Percentiles rank a stretch among this genome's conserved stretches.
Evolutionary conservation across 108 stramenopile genomes (phyloP).

Genomic region (Stephanodiscus minutulus): DNA sequence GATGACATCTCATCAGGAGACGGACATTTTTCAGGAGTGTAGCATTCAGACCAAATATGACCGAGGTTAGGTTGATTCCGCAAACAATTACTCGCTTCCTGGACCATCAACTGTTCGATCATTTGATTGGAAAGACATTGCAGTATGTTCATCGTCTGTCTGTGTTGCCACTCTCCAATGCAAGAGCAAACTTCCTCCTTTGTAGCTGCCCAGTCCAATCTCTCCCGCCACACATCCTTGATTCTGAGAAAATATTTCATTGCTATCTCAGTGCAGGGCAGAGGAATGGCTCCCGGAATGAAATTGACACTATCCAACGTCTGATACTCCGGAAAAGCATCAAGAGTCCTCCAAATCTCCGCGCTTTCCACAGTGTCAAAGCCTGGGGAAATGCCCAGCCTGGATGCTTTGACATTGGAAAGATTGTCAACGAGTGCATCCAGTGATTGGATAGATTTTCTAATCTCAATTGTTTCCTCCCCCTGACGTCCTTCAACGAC

Average conservation of each 20-base stretch:
- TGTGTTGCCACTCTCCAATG: slow-evolving; percentile 11
- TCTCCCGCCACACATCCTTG: slow-evolving; percentile 16
- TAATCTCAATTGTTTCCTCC: neutral
- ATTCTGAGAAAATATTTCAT: slow-evolving; percentile 17
- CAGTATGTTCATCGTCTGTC: slow-evolving; percentile 8
- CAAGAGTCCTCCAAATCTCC: slow-evolving; percentile 13
- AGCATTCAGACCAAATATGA: slow-evolving; percentile 11
- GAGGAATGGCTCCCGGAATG: slow-evolving; percentile 7
- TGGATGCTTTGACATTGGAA: slow-evolving; percentile 7
- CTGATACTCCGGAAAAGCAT: slow-evolving; percentile 18
- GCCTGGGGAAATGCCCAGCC: slow-evolving; percentile 17
- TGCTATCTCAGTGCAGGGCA: slow-evolving; percentile 19
- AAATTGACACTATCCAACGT: slow-evolving; percentile 14
- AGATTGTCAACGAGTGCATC: slow-evolving; percentile 13
- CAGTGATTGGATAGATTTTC: slow-evolving; percentile 15
- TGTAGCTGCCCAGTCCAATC: neutral
- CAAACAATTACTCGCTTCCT: slow-evolving; percentile 20
- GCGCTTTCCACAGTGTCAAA: slow-evolving; percentile 10
- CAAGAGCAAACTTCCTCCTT: slow-evolving; percentile 9
- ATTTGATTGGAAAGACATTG: slow-evolving; percentile 12
- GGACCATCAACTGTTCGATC: slow-evolving; percentile 16
- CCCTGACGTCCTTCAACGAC: neutral
- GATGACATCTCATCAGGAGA: slow-evolving; percentile 7
- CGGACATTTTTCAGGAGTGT: slow-evolving; percentile 13
- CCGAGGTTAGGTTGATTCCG: slow-evolving; percentile 6